These are phyloP conservation scores for Spinellus fusiger DNA, from an alignment of 192 early-diverging fungal genomes.

Conservation along the genomic window DNA sequence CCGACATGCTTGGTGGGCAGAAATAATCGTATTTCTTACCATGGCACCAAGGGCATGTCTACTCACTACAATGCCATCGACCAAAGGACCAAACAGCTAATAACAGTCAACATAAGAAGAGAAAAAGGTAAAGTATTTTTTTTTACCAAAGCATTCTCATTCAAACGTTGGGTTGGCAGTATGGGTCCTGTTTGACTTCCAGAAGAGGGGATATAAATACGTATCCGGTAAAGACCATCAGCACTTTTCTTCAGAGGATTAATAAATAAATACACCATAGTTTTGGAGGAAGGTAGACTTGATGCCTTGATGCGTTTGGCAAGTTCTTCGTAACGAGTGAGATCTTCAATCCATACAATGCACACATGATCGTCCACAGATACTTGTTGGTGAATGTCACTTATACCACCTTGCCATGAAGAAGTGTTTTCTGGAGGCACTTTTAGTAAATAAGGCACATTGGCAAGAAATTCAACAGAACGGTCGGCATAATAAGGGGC, in stretches of 20 bases:
- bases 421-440: slow-evolving; percentile 5
- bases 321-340: slow-evolving; percentile 34
- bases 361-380: slow-evolving; percentile 60
- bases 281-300: slow-evolving; percentile 7
- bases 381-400: slow-evolving; percentile 35
- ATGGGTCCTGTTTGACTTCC: slow-evolving; percentile 12
- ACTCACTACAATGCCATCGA: slow-evolving; percentile 68
- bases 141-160: slow-evolving; percentile 48
- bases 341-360: slow-evolving; percentile 72
- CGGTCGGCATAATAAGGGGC: slow-evolving; percentile 68
- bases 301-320: slow-evolving; percentile 36
- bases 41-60: slow-evolving; percentile 60
- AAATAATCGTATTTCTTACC: slow-evolving; percentile 66
- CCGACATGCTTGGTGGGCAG: slow-evolving; percentile 52
- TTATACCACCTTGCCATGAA: slow-evolving; percentile 1
- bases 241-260: slow-evolving; percentile 55
- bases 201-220: slow-evolving; percentile 42
- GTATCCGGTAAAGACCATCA: slow-evolving; percentile 63
- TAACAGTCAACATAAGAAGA: neutral
- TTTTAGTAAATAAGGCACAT: slow-evolving; percentile 58
- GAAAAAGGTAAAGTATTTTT: neutral
- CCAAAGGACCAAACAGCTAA: slow-evolving; percentile 61
- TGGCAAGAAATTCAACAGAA: slow-evolving; percentile 62
- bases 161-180: slow-evolving; percentile 25
- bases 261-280: slow-evolving; percentile 58